Evolutionary conservation across 306 rosid species (phyloP), one percentile per base, ranked within the genome.

Genomic region (Acmispon strigosus): DNA sequence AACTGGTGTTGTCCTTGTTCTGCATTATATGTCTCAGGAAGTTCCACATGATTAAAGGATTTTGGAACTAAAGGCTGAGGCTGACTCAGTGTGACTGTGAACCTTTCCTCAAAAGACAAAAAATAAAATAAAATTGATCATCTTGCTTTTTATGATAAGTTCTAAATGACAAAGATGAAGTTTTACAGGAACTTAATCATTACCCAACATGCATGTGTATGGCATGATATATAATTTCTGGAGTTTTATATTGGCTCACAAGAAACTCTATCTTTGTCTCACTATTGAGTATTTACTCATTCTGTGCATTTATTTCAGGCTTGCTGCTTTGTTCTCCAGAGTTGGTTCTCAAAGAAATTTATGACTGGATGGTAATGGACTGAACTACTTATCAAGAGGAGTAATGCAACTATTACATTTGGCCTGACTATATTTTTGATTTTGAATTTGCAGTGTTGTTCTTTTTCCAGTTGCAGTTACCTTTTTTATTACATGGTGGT

Each of bases 301-400:
- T 49, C 2, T 64, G 66, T 56, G 27, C 17, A 24, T n/a, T 37
- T 79, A 70, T 48, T 73, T 73, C 84, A 92, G 98, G 98, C 96
- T 16, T 92, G 96, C 81, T 90, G 88, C 78, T 92, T 78, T 79
- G 92, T 92, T 77, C 92, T 92, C 57, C 96, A 92, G 73, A 92
- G 96, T 79, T 92, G 98, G 96, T 83, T 86, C 59, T 92, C 98
- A 6, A 92, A 90, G 91, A 92, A 92, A 79, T 90, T 92, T 82
- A 92, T 92, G 96, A 92, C 96, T 51, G 96, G 98, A 86, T 88
- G 95, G 98, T 92, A 85, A 79, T 42, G 77, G 54, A 54, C 54
- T 60, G 42, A 42, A 45, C 49, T 64, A 19, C 64, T 80, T 18
- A 70, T 39, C 27, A 58, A 77, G 66, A 59, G 1, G 39, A 2